Percentiles rank a stretch among this genome's conserved stretches.
These are phyloP conservation scores for Pterulicium gracile DNA, from an alignment of 1,284 basidiomycete species.

Conservation along the genomic window DNA sequence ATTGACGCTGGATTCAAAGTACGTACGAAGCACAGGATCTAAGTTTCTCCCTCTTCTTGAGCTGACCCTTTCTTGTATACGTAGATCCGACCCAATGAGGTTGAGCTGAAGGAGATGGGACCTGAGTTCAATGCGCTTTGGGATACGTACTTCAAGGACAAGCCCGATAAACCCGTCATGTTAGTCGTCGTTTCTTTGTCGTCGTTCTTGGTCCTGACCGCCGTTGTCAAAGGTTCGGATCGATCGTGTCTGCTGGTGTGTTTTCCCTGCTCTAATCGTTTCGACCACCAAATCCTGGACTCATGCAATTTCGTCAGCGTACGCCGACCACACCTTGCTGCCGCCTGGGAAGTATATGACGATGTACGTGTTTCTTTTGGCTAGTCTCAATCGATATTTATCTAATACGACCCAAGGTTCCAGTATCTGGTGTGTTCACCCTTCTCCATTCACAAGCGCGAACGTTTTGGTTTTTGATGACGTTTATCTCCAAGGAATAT, in stretches of 20 bases:
- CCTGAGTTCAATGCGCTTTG: slow-evolving; percentile 63
- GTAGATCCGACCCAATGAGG: slow-evolving; percentile 55
- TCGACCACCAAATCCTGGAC: background rate
- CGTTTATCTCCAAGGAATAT: slow-evolving; percentile 33
- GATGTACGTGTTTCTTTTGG: slow-evolving; percentile 29
- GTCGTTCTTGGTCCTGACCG: background rate
- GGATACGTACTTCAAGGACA: slow-evolving; percentile 63
- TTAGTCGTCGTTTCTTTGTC: slow-evolving; percentile 14
- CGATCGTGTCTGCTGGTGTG: slow-evolving; percentile 48
- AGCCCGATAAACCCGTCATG: slow-evolving; percentile 70
- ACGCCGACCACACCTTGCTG: slow-evolving; percentile 57
- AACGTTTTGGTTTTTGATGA: slow-evolving; percentile 1
- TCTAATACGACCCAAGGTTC: slow-evolving; percentile 30
- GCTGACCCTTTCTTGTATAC: background rate
- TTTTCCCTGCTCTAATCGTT: background rate
- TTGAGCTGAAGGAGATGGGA: slow-evolving; percentile 64
- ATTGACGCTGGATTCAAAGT: slow-evolving; percentile 71
- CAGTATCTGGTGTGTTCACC: slow-evolving; percentile 42
- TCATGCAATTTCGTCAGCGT: slow-evolving; percentile 25
- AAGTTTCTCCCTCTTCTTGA: background rate
- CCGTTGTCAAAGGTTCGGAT: slow-evolving; percentile 36
- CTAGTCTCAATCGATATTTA: slow-evolving; percentile 2
- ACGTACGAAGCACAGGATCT: background rate
- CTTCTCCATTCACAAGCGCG: background rate
- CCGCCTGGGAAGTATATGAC: slow-evolving; percentile 65